phyloP scores from a whole-genome alignment of 495 filamentous ascomycete genomes.

The Podospora sp. region DNA sequence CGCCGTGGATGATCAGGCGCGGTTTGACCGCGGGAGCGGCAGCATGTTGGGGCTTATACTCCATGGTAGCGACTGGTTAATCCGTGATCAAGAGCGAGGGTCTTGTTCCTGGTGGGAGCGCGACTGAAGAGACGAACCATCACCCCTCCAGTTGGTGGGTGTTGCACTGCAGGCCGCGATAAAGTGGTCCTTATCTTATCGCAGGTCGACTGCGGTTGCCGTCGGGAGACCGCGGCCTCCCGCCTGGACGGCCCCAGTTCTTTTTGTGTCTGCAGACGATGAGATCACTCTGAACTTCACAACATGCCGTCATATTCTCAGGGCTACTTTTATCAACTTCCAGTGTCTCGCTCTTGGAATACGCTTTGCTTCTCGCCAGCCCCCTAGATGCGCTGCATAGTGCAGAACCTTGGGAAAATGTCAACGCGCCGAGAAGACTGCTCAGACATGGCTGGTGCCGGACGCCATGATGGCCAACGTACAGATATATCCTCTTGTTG shows the following conservation, averaged over 20 bases:
- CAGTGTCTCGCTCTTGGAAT: background rate
- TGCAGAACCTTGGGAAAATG: background rate
- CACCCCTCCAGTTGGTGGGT: no score
- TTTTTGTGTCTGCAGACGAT: background rate
- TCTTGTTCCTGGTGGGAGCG: background rate
- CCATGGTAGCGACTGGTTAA: conserved; percentile 23
- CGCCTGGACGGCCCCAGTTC: background rate
- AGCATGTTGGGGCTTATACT: conserved; percentile 32
- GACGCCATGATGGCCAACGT: background rate
- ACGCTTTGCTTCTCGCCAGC: background rate
- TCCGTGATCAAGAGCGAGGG: background rate
- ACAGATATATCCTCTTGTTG: background rate
- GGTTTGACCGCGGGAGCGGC: conserved; percentile 47
- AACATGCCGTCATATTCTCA: background rate
- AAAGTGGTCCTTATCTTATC: conserved; percentile 9
- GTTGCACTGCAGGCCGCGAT: background rate
- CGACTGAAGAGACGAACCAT: no score
- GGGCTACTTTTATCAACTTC: background rate
- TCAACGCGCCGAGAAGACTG: background rate
- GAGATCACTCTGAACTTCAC: background rate
- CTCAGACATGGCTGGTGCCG: background rate
- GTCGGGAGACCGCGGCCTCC: background rate
- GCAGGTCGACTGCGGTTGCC: background rate
- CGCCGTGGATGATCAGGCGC: conserved; percentile 83
- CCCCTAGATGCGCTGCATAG: background rate